Conservation (phyloP, 805 yeast species). For the Zygotorulaspora florentina region DNA sequence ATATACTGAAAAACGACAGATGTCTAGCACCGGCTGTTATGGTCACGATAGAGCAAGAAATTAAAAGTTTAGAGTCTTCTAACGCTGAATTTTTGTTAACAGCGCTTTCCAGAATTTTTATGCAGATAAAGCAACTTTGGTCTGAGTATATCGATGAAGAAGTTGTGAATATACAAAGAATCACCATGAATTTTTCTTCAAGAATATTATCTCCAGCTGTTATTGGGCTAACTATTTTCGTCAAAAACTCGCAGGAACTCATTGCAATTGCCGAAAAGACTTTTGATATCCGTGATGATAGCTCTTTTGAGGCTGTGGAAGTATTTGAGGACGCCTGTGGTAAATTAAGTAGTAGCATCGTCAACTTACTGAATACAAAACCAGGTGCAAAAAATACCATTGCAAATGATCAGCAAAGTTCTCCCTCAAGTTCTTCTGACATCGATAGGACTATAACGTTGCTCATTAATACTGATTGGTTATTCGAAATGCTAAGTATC, state of each 20-base stretch:
- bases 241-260: conserved; percentile 33
- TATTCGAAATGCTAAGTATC: conserved; percentile 40
- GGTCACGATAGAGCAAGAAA: conserved; percentile 39
- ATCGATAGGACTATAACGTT: conserved; percentile 43
- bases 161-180: conserved; percentile 41
- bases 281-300: conserved; percentile 2
- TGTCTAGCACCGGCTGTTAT: conserved; percentile 43
- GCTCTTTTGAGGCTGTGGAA: conserved; percentile 6
- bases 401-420: conserved; percentile 1
- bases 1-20: conserved; percentile 38
- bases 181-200: conserved; percentile 26
- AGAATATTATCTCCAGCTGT: conserved; percentile 44
- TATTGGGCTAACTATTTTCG: conserved; percentile 45
- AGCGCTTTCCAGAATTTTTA: conserved; percentile 47
- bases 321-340: conserved; percentile 9
- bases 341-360: conserved; percentile 10
- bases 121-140: conserved; percentile 55
- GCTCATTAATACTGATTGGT: conserved; percentile 51
- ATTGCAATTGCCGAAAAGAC: conserved; percentile 29
- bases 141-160: conserved; percentile 53
- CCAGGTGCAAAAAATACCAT: conserved; percentile 5
- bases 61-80: conserved; percentile 40
- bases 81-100: conserved; percentile 62
- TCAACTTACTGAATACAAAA: conserved; percentile 7
- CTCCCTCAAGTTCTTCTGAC: conserved; percentile 12